Percentiles rank a stretch among this genome's conserved stretches.
phyloP scores from a whole-genome alignment of 73 alveolate species.

The Blepharisma stoltei region DNA sequence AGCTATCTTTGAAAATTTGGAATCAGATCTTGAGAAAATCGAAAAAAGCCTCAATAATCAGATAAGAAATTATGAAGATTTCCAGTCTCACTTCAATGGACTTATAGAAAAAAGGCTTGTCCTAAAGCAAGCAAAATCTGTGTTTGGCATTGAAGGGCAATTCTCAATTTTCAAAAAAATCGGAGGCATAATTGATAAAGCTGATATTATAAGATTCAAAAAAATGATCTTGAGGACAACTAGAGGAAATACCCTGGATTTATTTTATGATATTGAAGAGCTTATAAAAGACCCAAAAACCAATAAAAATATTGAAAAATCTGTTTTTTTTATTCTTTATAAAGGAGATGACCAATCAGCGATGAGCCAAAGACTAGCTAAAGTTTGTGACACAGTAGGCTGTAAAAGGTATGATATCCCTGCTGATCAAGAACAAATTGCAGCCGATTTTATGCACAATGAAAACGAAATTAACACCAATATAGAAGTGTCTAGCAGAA shows the following conservation, averaged over 20 bases:
- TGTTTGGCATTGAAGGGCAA: constrained; percentile 16
- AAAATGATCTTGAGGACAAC: constrained; percentile 87
- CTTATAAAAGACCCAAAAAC: constrained; percentile 42
- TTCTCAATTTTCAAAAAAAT: constrained; percentile 36
- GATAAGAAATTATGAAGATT: constrained; percentile 38
- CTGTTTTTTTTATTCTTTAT: constrained; percentile 75
- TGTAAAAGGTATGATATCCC: constrained; percentile 50
- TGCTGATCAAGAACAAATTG: constrained; percentile 36
- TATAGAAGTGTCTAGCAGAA: constrained; percentile 44
- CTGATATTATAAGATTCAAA: constrained; percentile 71
- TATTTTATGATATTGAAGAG: constrained; percentile 64
- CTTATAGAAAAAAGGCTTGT: constrained; percentile 45
- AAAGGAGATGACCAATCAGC: constrained; percentile 75
- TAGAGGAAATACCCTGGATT: constrained; percentile 81
- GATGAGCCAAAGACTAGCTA: constrained; percentile 70
- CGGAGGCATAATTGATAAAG: constrained; percentile 85
- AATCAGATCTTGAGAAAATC: constrained; percentile 33
- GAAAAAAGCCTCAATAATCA: constrained; percentile 15
- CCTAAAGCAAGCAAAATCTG: constrained; percentile 41
- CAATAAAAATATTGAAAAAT: constrained; percentile 45
- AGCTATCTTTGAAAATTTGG: constrained; percentile 43
- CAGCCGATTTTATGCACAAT: constrained; percentile 41
- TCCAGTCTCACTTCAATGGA: constrained; percentile 28
- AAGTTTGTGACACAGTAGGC: constrained; percentile 82
- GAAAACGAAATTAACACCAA: constrained; percentile 48